Base-by-base conservation (phyloP, 768 basidiomycete species). In the Lactarius pseudohatsudake region DNA sequence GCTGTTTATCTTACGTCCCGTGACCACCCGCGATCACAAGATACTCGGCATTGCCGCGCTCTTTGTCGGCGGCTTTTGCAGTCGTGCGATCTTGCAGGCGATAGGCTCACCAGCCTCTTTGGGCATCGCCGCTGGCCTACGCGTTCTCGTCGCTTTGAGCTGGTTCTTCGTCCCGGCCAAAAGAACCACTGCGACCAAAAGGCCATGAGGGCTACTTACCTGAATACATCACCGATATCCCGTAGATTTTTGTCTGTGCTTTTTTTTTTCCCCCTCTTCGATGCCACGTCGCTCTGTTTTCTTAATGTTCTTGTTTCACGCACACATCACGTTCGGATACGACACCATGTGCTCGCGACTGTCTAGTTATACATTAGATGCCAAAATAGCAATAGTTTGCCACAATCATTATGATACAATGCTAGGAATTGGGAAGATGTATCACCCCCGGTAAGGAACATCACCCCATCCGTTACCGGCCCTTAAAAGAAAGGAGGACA, bases 51-150 rank as follows among this genome's bases (percentile, higher is more conserved):
- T 90, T 62, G 34, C 77, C 41, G 74, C 83, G n/a, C 82, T 94
- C 61, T 92, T 96, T 76, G 20, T 90, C 32, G 93, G 93, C 13
- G 92, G 89, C 3, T 90, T 96, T 72, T 72, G 79, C 16, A 81
- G 85, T 4, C 84, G 88, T 20, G 84, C 86, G 3, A 77, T 90
- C 61, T 75, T 90, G 43, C 82, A 81, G 60, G 76, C 79, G 66
- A 78, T 89, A 43, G 90, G 90, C 36, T 79, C 86, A 0, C 84
- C 87, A 0, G 83, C 81, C 0, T 81, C 90, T 0, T 80, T 92
- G n/a, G 90, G 87, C 5, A 78, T 92, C 56, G 87, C 82, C 3
- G 80, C 85, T 0, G 90, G 85, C 15, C 67, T 92, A 60, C 81
- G 91, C 11, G 70, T 89, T 53, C 64, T 90, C 66, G 79, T 91